Evolutionary conservation across 768 basidiomycete genomes (phyloP), one percentile per base, ranked within the genome.

Genomic region (Cyclocybe cylindracea): DNA sequence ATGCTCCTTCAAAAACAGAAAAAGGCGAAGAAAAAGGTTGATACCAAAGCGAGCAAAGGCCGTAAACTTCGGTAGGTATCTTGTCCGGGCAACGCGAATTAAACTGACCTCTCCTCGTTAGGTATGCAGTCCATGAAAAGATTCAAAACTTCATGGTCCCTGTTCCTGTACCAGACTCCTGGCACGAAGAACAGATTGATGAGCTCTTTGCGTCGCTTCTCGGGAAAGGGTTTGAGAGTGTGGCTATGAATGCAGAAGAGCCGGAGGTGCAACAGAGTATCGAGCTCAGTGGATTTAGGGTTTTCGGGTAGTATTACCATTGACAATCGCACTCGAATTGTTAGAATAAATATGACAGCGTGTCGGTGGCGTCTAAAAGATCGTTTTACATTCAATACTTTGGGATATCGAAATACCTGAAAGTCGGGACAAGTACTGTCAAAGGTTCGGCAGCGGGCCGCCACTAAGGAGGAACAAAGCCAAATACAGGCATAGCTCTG

Each of bases 111-210:
- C 18, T 29, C 11, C 50, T n/a, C 29, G 41, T 14, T 65, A 90
- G 91, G 49, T 97, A 94, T 67, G 89, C 96, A 57, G 85, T 91
- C 1, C 97, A 98, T 63, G 94, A 98, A 61, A 98, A 97, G 73
- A 74, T 97, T 44, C 91, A 94, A 67, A 94, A 94, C 68, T 98
- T 98, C 66, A 96, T 96, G 89, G 91, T 94, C 1, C 96, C 96
- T 5, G 85, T 94, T 10, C 80, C 83, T 6, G 65, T 75, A 10
- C 66, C 70, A 33, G 84, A 84, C 29, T 79, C 73, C 49, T 99
- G 97, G 97, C 93, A 96, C 57, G 94, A 98, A 53, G 93, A 94
- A 63, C 97, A 98, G 72, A 81, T 94, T 48, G 95, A 99, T 63
- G 96, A 98, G 66, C 70, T 98, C 48, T 98, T 99, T 69, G 79